Evolutionary conservation across 306 rosid genomes (phyloP), one percentile per base, ranked within the genome.

Genomic region (Heteromeles arbutifolia): DNA sequence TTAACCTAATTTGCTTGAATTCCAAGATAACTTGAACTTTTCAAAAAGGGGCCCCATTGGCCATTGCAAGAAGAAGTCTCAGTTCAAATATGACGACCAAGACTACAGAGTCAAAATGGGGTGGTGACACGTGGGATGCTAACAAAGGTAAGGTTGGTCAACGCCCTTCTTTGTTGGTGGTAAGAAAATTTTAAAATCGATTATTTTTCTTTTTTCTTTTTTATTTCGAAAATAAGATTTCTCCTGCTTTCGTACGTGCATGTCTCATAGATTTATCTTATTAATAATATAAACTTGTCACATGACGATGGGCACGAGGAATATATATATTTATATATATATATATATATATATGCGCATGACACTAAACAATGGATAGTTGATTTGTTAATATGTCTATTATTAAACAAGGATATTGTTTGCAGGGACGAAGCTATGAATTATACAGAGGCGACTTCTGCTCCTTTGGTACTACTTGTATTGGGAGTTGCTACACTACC

Each of bases 61-160:
- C 8, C 54, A 50, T 50, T 17, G 54, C 54, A 50, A 50, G 54
- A 17, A 65, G 39, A 57, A 41, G 44, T 56, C 37, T 22, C 5
- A 0, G 12, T 66, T 43, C 63, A 48, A 11, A 54, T 5, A 72
- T 6, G 61, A 3, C 32, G 69, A 66, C 72, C 11, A 13, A 9
- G 74, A 65, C 59, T 29, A 26, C 37, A 29, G 17, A 65, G 82
- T 79, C 73, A 72, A 71, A 25, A 39, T 7, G 6, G 31, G n/a
- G 69, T 26, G 17, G 31, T 74, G 48, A 43, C 78, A 17, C 70
- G 62, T 43, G 58, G 48, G 11, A 1, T 19, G 18, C 64, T 37
- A 24, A 24, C 17, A 37, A 3, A 4, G 29, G 15, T 22, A 4
- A 15, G 29, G 24, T 39, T 11, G 19, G 77, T 59, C 77, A 73